Percentiles rank a stretch among this genome's conserved stretches.
These are phyloP conservation scores for Petasospora rhodanensis DNA, from an alignment of 1,139 yeast genomes.

Conservation along the genomic window DNA sequence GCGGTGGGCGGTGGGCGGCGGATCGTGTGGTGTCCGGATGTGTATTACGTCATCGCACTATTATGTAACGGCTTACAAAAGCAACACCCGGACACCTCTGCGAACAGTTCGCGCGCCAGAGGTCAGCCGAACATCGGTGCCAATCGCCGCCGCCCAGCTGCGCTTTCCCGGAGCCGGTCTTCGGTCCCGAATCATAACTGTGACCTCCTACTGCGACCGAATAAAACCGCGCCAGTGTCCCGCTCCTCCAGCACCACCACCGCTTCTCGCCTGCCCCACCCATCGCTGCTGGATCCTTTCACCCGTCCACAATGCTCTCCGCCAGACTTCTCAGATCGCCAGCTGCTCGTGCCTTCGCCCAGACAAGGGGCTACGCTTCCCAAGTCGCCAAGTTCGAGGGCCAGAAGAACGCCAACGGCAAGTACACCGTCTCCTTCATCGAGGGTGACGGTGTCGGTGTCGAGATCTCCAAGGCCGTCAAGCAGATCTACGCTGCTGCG, in stretches of 20 bases:
- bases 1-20: no score
- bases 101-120: no score
- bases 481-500: slow-evolving; percentile 88
- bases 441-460: slow-evolving; percentile 99
- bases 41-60: no score
- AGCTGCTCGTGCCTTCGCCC: slow-evolving; percentile 14
- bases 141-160: background rate
- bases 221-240: slow-evolving; percentile 7
- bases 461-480: slow-evolving; percentile 91
- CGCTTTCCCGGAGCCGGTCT: slow-evolving; percentile 2
- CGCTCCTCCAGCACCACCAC: no score
- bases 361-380: slow-evolving; percentile 32
- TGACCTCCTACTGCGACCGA: no score
- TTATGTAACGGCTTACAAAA: no score
- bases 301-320: slow-evolving; percentile 19
- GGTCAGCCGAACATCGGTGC: no score
- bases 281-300: background rate
- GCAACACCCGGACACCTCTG: no score
- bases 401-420: slow-evolving; percentile 57
- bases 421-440: slow-evolving; percentile 89
- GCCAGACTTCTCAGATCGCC: slow-evolving; percentile 20
- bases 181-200: no score
- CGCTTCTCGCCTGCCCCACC: background rate
- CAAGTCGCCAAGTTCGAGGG: slow-evolving; percentile 59
- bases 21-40: no score